phyloP scores from a whole-genome alignment of 2,329 filamentous ascomycete genomes.

The Bipolaris sorokiniana region DNA sequence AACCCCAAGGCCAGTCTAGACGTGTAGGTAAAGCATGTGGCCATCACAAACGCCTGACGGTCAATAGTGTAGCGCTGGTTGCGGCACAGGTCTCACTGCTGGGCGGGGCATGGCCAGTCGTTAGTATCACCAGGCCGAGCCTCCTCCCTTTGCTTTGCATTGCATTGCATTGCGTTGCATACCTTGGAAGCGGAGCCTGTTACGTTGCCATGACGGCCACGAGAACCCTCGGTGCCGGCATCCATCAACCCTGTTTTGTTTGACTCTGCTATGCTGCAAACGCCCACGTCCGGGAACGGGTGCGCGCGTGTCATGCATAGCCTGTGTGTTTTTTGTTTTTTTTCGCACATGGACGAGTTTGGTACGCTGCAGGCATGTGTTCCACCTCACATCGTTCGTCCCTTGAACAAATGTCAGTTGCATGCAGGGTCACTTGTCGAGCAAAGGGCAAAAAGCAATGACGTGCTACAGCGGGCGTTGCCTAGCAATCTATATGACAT shows the following conservation, averaged over 20 bases:
- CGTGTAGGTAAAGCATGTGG: background rate
- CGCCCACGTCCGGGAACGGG: background rate
- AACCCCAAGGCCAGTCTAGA: background rate
- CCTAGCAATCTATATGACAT: conserved; percentile 3
- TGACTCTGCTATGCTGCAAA: conserved; percentile 7
- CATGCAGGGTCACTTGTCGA: conserved; percentile 1
- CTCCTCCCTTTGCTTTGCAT: conserved; percentile 1
- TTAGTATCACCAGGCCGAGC: conserved; percentile 3
- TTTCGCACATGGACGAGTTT: background rate
- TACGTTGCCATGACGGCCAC: conserved; percentile 21
- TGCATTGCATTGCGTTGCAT: conserved; percentile 1
- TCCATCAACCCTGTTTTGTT: conserved; percentile 6
- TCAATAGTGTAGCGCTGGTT: conserved; percentile 27
- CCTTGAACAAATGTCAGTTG: background rate
- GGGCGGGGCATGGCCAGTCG: conserved; percentile 6
- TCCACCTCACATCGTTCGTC: background rate
- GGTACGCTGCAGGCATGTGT: background rate
- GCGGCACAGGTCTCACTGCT: conserved; percentile 29
- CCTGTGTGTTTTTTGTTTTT: conserved; percentile 1
- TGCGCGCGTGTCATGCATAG: background rate
- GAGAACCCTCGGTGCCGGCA: conserved; percentile 4
- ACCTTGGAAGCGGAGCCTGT: background rate
- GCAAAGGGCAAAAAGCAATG: conserved; percentile 7
- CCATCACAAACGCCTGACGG: conserved; percentile 9
- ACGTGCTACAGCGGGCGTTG: conserved; percentile 4